A percentile compares a stretch with the other conserved stretches of the same genome.
Evolutionary conservation across 352 stramenopile genomes (phyloP).

Genomic region (Phytophthora colocasiae): DNA sequence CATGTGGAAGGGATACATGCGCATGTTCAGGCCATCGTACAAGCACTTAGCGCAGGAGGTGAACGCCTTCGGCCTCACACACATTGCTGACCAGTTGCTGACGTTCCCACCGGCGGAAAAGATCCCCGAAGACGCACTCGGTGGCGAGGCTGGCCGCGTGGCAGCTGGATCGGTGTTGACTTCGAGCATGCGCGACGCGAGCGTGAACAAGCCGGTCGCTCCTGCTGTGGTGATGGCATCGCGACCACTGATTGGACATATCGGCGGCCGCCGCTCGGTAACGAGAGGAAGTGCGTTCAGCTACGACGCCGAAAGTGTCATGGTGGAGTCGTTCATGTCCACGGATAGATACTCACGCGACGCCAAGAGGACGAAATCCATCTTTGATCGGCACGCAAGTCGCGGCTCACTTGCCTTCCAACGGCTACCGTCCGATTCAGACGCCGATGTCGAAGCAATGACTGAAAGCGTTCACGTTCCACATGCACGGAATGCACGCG

Average conservation of each 20-base stretch:
- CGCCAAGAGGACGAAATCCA: slow-evolving; percentile 49
- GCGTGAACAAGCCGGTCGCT: slow-evolving; percentile 38
- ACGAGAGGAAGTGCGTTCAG: slow-evolving; percentile 85
- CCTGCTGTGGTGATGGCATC: slow-evolving; percentile 40
- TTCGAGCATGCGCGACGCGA: slow-evolving; percentile 32
- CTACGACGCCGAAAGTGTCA: slow-evolving; percentile 90
- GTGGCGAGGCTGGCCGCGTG: slow-evolving; percentile 38
- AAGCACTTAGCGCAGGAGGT: slow-evolving; percentile 90
- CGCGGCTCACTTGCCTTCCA: slow-evolving; percentile 88
- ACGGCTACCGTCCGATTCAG: slow-evolving; percentile 41
- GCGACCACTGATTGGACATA: slow-evolving; percentile 34
- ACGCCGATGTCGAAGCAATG: slow-evolving; percentile 23
- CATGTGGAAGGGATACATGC: slow-evolving; percentile 85
- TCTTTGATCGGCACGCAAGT: slow-evolving; percentile 86
- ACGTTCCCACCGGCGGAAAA: slow-evolving; percentile 81
- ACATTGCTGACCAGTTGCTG: slow-evolving; percentile 74
- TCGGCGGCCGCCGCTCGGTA: slow-evolving; percentile 41
- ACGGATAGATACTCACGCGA: slow-evolving; percentile 68
- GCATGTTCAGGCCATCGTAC: slow-evolving; percentile 84
- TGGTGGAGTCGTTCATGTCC: slow-evolving; percentile 90
- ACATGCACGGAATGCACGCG: slow-evolving; percentile 11
- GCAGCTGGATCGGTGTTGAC: slow-evolving; percentile 27
- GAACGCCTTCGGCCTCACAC: slow-evolving; percentile 62
- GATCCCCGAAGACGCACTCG: slow-evolving; percentile 58
- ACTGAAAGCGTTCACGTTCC: slow-evolving; percentile 4